Evolutionary conservation across 768 basidiomycete species (phyloP), one percentile per base, ranked within the genome.

Genomic region (Tylopilus plumbeoviolaceoides): DNA sequence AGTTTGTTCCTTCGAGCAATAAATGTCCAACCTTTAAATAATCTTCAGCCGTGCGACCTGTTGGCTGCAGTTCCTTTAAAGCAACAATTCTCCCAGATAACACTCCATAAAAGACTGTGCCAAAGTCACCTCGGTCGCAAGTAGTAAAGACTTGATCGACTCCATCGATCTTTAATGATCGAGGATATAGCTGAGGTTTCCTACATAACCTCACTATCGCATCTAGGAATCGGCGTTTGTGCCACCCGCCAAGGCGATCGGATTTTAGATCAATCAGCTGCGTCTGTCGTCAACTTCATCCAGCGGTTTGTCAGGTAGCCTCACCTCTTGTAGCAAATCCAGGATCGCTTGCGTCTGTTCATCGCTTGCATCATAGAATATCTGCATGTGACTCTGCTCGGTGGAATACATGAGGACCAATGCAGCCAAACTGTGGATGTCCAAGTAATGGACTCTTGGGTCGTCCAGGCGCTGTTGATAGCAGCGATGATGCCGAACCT

Each of bases 101-200:
- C 25, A 39, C 49, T 14, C 70, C 70, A 27, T 63, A 61, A 46
- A 61, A 70, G 47, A 72, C 66, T 44, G 65, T 60, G 35, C 71
- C 71, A 52, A 67, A 74, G 3, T 64, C 66, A 33, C 71, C 71
- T 28, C 54, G 54, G 10, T 60, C 55, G 7, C 53, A 44, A 2
- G 65, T 61, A 17, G 42, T 38, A 20, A 23, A 18, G 7, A 55
- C 41, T 31, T 58, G 44, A 6, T 59, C 57, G 6, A 58, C 60
- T 7, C 56, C 58, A 1, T 33, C 48, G 41, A 69, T 63, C 21
- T 54, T 56, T 28, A 72, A 52, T n/a, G 58, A 58, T 51, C 12
- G 55, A 20, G 70, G 72, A 28, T 67, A 66, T 14, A 59, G 51
- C 33, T 62, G 55, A 11, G 70, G 63, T 53, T 62, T 61, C 36